Evolutionary conservation across 2,329 filamentous ascomycete genomes (phyloP).

Genomic region (Aaosphaeria pasadenensis): DNA sequence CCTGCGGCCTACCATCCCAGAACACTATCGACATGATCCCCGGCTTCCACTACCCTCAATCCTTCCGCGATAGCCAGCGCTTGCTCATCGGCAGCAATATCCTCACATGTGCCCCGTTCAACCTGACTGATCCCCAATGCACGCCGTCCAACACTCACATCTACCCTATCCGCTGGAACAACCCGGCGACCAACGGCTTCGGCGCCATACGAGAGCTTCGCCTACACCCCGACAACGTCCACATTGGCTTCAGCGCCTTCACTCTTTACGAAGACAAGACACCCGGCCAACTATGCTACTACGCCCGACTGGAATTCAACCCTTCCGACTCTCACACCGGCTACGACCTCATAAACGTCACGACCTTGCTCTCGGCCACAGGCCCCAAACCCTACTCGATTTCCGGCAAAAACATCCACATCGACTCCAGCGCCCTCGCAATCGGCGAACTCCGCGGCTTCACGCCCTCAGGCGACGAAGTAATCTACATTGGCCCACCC

Average conservation of each 20-base stretch:
- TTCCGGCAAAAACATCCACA: slow-evolving; percentile 8
- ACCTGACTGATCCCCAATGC: slow-evolving; percentile 36
- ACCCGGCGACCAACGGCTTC: slow-evolving; percentile 30
- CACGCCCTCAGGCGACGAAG: slow-evolving; percentile 38
- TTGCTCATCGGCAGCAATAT: slow-evolving; percentile 28
- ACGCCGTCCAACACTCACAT: slow-evolving; percentile 37
- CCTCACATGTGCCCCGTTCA: slow-evolving; percentile 35
- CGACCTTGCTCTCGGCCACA: slow-evolving; percentile 17
- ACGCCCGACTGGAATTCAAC: slow-evolving; percentile 39
- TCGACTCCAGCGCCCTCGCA: slow-evolving; percentile 28
- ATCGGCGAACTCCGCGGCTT: slow-evolving; percentile 46
- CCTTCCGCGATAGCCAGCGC: slow-evolving; percentile 39
- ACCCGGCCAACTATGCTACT: slow-evolving; percentile 37
- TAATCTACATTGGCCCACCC: slow-evolving; percentile 39
- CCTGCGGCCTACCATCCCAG: slow-evolving; percentile 38
- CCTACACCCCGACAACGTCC: slow-evolving; percentile 45
- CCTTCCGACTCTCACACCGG: background rate
- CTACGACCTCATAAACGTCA: slow-evolving; percentile 43
- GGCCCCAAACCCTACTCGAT: background rate
- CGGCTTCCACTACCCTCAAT: slow-evolving; percentile 30
- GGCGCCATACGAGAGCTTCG: slow-evolving; percentile 43
- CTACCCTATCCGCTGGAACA: slow-evolving; percentile 41
- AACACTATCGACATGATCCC: slow-evolving; percentile 12
- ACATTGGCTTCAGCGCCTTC: slow-evolving; percentile 45
- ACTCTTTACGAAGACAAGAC: slow-evolving; percentile 20